phyloP scores from a whole-genome alignment of 495 filamentous ascomycete genomes.

The Parmelia sp. region DNA sequence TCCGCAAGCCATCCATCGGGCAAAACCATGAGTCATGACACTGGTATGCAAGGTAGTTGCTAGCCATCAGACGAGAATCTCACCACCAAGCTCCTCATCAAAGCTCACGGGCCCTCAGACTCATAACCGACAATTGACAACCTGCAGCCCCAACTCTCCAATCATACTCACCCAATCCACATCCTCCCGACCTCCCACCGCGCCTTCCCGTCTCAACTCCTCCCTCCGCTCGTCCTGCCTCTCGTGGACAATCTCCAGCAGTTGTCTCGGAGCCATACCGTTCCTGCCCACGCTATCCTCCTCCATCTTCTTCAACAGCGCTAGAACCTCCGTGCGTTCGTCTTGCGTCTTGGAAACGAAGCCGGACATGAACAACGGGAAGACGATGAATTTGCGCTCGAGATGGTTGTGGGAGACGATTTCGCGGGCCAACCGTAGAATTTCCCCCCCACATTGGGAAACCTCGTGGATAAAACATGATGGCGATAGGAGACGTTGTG shows the following conservation, averaged over 20 bases:
- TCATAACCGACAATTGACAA: conserved; percentile 23
- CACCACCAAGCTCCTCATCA: conserved; percentile 4
- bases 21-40: not conserved
- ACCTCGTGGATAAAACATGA: conserved; percentile 37
- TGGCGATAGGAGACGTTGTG: conserved; percentile 37
- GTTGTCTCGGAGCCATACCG: conserved; percentile 39
- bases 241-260: conserved; percentile 48
- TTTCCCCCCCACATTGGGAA: conserved; percentile 38
- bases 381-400: conserved; percentile 45
- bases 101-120: not conserved
- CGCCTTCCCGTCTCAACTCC: conserved; percentile 5
- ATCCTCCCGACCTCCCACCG: conserved; percentile 1
- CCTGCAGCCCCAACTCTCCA: conserved; percentile 25
- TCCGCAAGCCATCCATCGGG: not conserved
- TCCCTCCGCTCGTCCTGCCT: conserved; percentile 30
- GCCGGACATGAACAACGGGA: conserved; percentile 54
- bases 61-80: not conserved
- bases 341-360: conserved; percentile 37
- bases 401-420: conserved; percentile 29
- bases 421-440: conserved; percentile 40
- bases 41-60: not conserved
- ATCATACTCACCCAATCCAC: conserved; percentile 27
- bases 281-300: conserved; percentile 47
- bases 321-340: conserved; percentile 45
- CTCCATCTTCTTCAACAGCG: conserved; percentile 46